phyloP scores from a whole-genome alignment of 2,329 filamentous ascomycete species.

The Ophiosphaerella narmari region DNA sequence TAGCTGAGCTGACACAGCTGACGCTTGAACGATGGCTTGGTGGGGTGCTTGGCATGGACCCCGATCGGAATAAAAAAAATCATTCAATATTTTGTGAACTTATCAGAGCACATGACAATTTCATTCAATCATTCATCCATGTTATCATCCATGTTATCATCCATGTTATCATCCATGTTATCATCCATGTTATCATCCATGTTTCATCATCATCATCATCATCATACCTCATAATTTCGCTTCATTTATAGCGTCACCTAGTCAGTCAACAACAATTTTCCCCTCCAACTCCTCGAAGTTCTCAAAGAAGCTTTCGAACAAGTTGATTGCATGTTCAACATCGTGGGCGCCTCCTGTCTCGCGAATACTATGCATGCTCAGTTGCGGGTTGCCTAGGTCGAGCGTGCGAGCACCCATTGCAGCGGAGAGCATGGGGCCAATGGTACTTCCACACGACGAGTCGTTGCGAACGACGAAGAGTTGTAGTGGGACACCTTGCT shows the following conservation, averaged over 20 bases:
- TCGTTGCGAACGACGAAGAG: slow-evolving; percentile 97
- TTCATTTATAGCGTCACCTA: slow-evolving; percentile 29
- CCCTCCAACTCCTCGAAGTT: slow-evolving; percentile 77
- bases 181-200: background rate
- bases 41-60: slow-evolving; percentile 37
- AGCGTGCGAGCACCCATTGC: slow-evolving; percentile 85
- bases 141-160: slow-evolving; percentile 1
- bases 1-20: background rate
- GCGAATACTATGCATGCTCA: slow-evolving; percentile 96
- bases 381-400: slow-evolving; percentile 90
- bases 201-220: slow-evolving; percentile 6
- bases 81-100: slow-evolving; percentile 1
- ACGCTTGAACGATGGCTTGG: slow-evolving; percentile 12
- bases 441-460: slow-evolving; percentile 91
- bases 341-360: slow-evolving; percentile 90
- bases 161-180: slow-evolving; percentile 1
- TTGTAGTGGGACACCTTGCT: slow-evolving; percentile 80
- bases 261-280: slow-evolving; percentile 80
- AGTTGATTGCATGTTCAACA: slow-evolving; percentile 79
- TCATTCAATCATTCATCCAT: background rate
- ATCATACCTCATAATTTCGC: slow-evolving; percentile 24
- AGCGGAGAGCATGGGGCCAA: slow-evolving; percentile 93
- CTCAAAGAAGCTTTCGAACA: slow-evolving; percentile 88
- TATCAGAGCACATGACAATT: background rate
- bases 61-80: slow-evolving; percentile 15